Base-by-base conservation (phyloP, 495 filamentous ascomycete genomes). In the Penicillium salamii region DNA sequence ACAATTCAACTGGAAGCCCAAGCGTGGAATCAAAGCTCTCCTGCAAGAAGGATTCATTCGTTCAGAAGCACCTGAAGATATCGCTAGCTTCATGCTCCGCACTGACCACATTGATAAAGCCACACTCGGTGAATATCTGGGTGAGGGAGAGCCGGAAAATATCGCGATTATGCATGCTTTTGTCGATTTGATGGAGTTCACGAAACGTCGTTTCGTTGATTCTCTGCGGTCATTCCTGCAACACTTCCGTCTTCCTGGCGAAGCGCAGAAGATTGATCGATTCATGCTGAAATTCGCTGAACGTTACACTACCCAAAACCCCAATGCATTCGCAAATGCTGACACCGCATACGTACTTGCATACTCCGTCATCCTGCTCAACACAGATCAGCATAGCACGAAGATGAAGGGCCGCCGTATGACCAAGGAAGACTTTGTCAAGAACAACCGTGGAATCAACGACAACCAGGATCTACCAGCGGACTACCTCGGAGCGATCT, bases 221-320 rank as follows among this genome's bases (percentile, higher is more conserved):
- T 84, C 93, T 17, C 73, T 99, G 11, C 82, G 93, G 20, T 81
- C 87, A 42, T 99, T 97, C 61, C 74, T 99, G 12, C 93, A 99
- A 68, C 86, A 89, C 38, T 99, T 99, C 75, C 87, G 93, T 24
- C 72, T 99, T 9, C 93, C 93, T 1, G 93, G 93, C 36, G 93
- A 99, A 67, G 91, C 91, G 1, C 93, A 99, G 65, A 99, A 99
- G 74, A 99, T 99, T 54, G 93, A 99, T 82, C 87, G 93, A 29
- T 96, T 97, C 69, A 97, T 99, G 93, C 77, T 97, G 42, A 99
- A 99, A 67, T 99, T 97, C 70, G 95, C 93, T 33, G 90, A 97
- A 60, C 84, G 91, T 20, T 99, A 99, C 62, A 85, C 91, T 29
- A 87, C 83, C 31, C 91, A 91, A 23, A 99, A 99, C 55, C 93